Percentiles rank a stretch among this genome's conserved stretches.
Conservation (phyloP, 2,329 filamentous ascomycete genomes). For the Sclerotinia minor region DNA sequence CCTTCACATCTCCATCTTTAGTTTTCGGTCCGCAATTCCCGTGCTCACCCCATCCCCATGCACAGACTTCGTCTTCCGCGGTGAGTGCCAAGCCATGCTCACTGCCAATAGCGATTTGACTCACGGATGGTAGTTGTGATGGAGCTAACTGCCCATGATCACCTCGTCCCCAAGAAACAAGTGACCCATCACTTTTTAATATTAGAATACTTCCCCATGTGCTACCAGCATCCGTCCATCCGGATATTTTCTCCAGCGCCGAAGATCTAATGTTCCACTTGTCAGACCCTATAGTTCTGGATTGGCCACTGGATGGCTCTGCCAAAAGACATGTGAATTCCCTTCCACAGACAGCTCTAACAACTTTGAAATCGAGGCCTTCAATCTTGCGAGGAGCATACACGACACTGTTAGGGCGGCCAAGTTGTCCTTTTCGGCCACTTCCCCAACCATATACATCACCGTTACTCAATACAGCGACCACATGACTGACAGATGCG, state of each 20-base stretch:
- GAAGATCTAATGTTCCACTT: conserved; percentile 67
- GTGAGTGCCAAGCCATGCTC: conserved; percentile 83
- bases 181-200: conserved; percentile 57
- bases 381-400: conserved; percentile 62
- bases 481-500: conserved; percentile 75
- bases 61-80: conserved; percentile 63
- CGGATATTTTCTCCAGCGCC: conserved; percentile 53
- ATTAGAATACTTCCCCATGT: conserved; percentile 84
- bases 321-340: conserved; percentile 80
- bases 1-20: conserved; percentile 67
- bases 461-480: conserved; percentile 72
- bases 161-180: conserved; percentile 78
- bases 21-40: conserved; percentile 82
- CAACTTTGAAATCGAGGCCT: conserved; percentile 60
- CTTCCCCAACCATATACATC: conserved; percentile 87
- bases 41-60: conserved; percentile 98
- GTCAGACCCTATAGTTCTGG: conserved; percentile 70
- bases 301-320: conserved; percentile 54
- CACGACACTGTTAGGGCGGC: conserved; percentile 55
- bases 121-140: conserved; percentile 56
- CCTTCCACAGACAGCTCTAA: conserved; percentile 72
- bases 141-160: conserved; percentile 82
- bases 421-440: conserved; percentile 81
- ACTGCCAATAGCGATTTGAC: conserved; percentile 76
- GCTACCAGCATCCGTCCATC: conserved; percentile 69